Evolutionary conservation across 495 filamentous ascomycete species (phyloP).

Genomic region (Lophiostoma macrostomum): DNA sequence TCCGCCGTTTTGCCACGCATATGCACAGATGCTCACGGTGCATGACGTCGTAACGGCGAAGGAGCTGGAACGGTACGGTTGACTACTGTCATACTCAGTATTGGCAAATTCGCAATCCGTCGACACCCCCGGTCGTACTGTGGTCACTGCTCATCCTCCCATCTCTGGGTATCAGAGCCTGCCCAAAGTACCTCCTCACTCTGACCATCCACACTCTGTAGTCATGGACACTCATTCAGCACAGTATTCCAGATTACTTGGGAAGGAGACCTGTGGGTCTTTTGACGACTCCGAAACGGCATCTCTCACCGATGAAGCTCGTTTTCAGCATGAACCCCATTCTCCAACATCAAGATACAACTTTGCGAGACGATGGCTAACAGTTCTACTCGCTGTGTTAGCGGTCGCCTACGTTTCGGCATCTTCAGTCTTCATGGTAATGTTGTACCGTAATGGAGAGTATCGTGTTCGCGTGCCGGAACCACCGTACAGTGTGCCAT

Average conservation of each 20-base stretch:
- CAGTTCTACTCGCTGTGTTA: not conserved
- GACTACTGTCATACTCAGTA: too few relatives aligned
- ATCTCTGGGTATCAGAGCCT: too few relatives aligned
- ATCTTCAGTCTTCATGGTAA: not conserved
- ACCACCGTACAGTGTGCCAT: constrained; percentile 3
- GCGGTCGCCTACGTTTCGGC: not conserved
- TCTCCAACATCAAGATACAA: not conserved
- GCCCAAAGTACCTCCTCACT: too few relatives aligned
- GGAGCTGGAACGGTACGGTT: too few relatives aligned
- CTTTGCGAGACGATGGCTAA: not conserved
- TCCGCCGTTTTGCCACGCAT: too few relatives aligned
- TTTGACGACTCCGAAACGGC: not conserved
- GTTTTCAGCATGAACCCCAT: not conserved
- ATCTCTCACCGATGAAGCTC: not conserved
- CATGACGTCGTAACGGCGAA: too few relatives aligned
- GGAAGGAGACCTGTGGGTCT: not conserved
- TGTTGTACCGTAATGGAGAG: constrained; percentile 1
- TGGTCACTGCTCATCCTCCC: too few relatives aligned
- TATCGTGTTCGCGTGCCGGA: not conserved
- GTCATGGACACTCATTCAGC: not conserved
- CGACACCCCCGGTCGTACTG: too few relatives aligned
- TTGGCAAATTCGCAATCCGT: too few relatives aligned
- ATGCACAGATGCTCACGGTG: too few relatives aligned
- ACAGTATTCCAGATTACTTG: not conserved
- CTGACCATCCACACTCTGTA: not conserved